A percentile compares a stretch with the other conserved stretches of the same genome.
Evolutionary conservation across 2,329 filamentous ascomycete species (phyloP).

Genomic region (Corniculantispora saksenae): DNA sequence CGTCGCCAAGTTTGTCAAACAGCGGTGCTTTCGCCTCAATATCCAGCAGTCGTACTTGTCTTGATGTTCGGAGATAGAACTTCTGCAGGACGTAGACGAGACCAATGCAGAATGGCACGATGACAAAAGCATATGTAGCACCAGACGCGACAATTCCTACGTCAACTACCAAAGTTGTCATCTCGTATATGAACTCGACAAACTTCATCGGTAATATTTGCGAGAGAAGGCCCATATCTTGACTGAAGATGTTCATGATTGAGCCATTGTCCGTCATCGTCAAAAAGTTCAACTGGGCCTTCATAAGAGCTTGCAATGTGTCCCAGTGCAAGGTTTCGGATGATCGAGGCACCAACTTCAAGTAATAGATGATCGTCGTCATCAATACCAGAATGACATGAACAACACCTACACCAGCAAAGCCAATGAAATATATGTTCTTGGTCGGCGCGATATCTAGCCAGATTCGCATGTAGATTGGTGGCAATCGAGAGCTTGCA

Average conservation of each 20-base stretch:
- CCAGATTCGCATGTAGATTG: conserved; percentile 16
- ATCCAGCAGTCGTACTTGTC: conserved; percentile 55
- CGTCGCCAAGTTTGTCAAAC: conserved; percentile 40
- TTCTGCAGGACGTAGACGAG: conserved; percentile 26
- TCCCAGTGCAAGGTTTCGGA: not conserved
- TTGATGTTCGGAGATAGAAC: conserved; percentile 47
- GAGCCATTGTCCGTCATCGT: conserved; percentile 41
- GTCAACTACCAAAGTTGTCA: not conserved
- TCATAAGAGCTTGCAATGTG: not conserved
- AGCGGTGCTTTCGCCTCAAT: conserved; percentile 53
- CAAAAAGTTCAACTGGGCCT: conserved; percentile 43
- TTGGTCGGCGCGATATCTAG: not conserved
- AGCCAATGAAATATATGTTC: not conserved
- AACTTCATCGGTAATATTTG: conserved; percentile 31
- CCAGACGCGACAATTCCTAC: conserved; percentile 35
- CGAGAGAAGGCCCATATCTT: conserved; percentile 38
- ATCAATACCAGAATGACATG: not conserved
- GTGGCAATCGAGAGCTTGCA: not conserved
- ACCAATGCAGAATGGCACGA: conserved; percentile 38
- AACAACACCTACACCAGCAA: not conserved
- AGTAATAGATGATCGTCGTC: not conserved
- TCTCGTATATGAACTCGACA: conserved; percentile 27
- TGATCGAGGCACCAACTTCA: not conserved
- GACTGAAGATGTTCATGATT: conserved; percentile 43
- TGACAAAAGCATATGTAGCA: conserved; percentile 44